Evolutionary conservation across 306 rosid species (phyloP).

Genomic region (Prunus armeniaca): DNA sequence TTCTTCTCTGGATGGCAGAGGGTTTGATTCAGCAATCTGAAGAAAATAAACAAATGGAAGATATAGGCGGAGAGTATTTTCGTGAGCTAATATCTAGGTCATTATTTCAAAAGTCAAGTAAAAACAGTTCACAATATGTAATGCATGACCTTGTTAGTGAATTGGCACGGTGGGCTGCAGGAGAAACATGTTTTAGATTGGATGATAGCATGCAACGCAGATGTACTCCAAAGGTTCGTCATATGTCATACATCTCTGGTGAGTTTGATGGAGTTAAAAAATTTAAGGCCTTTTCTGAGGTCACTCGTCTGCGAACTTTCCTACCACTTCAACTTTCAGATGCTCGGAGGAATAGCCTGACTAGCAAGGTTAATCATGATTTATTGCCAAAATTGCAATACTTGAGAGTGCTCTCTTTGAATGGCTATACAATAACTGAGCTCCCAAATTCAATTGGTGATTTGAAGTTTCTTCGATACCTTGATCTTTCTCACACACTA

Average conservation of each 20-base stretch:
- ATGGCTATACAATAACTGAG: background rate
- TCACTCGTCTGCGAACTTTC: conserved; percentile 6
- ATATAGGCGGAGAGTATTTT: conserved; percentile 20
- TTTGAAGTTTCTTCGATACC: background rate
- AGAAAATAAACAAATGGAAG: background rate
- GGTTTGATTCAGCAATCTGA: background rate
- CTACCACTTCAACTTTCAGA: background rate
- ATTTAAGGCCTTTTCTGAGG: background rate
- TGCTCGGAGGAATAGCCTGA: background rate
- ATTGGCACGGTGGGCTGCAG: conserved; percentile 19
- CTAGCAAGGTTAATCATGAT: background rate
- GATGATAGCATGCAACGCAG: background rate
- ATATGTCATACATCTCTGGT: conserved; percentile 3
- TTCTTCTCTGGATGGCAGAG: conserved; percentile 37
- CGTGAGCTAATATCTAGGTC: conserved; percentile 25
- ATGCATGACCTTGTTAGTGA: conserved; percentile 44
- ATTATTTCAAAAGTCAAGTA: conserved; percentile 18
- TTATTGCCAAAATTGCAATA: background rate
- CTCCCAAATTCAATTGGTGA: background rate
- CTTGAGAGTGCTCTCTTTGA: background rate
- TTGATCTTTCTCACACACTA: background rate
- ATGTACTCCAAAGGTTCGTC: conserved; percentile 11
- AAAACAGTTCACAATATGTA: background rate
- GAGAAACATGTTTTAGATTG: background rate
- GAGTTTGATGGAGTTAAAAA: no score